A percentile compares a stretch with the other conserved stretches of the same genome.
These are phyloP conservation scores for Hypoxylon fuscum DNA, from an alignment of 495 filamentous ascomycete genomes.

Conservation along the genomic window DNA sequence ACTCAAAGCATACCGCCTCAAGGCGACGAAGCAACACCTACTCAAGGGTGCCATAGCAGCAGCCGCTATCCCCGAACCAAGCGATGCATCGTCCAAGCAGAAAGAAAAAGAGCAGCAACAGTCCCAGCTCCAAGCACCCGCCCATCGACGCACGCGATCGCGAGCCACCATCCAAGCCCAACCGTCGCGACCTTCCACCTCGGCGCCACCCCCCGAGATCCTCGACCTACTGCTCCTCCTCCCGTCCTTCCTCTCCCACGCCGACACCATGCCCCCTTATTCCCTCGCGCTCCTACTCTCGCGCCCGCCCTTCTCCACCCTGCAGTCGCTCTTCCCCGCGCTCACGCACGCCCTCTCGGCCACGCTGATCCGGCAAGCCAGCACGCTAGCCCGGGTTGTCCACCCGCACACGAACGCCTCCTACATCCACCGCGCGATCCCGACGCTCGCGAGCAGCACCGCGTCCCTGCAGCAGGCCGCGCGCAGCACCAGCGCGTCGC, in stretches of 20 bases:
- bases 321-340: constrained; percentile 51
- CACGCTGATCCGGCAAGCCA: constrained; percentile 50
- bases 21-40: constrained; percentile 51
- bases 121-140: constrained; percentile 42
- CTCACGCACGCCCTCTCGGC: constrained; percentile 52
- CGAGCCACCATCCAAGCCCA: constrained; percentile 22
- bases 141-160: constrained; percentile 40
- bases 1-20: constrained; percentile 51
- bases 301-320: constrained; percentile 51
- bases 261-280: constrained; percentile 27
- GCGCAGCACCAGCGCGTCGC: constrained; percentile 27
- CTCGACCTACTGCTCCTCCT: constrained; percentile 56
- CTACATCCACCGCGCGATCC: constrained; percentile 59
- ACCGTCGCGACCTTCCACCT: constrained; percentile 25
- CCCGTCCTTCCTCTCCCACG: constrained; percentile 47
- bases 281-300: constrained; percentile 49
- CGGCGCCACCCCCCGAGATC: constrained; percentile 42
- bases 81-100: constrained; percentile 39
- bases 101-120: constrained; percentile 41
- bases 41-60: constrained; percentile 52
- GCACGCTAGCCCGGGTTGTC: constrained; percentile 54
- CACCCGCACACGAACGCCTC: constrained; percentile 62
- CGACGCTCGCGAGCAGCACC: constrained; percentile 46
- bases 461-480: constrained; percentile 38
- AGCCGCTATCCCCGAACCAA: constrained; percentile 16